These are phyloP conservation scores for Penicillium pancosmium DNA, from an alignment of 495 filamentous ascomycete genomes.

Conservation along the genomic window DNA sequence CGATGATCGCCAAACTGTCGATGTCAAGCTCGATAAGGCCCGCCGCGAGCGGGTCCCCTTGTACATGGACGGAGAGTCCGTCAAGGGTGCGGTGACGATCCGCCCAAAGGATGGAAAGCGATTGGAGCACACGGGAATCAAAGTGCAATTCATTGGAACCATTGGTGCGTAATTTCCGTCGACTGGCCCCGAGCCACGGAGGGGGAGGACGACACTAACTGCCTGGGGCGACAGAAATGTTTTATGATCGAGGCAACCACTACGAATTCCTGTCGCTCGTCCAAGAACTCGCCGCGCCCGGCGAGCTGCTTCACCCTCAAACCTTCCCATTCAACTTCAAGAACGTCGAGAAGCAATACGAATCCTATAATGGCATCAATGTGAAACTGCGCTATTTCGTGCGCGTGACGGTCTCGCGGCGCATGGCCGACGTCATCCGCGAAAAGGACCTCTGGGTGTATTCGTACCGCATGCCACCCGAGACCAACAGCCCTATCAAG, in stretches of 20 bases:
- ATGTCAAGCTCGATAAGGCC: conserved; percentile 98
- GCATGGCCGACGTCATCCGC: conserved; percentile 96
- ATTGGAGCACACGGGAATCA: conserved; percentile 97
- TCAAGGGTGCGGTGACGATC: conserved; percentile 92
- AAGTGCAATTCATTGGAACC: conserved; percentile 99
- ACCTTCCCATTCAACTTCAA: conserved; percentile 99
- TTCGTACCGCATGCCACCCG: conserved; percentile 95
- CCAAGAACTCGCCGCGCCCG: conserved; percentile 93
- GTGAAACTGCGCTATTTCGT: conserved; percentile 98
- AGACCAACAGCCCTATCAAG: conserved; percentile 98
- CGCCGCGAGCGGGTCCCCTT: conserved; percentile 93
- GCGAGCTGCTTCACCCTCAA: conserved; percentile 97
- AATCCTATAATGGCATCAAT: conserved; percentile 99
- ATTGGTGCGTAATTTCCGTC: conserved; percentile 65
- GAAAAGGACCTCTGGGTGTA: conserved; percentile 99
- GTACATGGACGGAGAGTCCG: conserved; percentile 97
- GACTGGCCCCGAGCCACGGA: neutral
- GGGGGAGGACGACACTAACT: neutral
- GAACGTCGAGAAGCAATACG: conserved; percentile 99
- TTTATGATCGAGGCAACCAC: conserved; percentile 98
- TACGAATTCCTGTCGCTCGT: conserved; percentile 97
- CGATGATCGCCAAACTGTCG: conserved; percentile 91
- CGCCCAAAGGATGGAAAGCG: conserved; percentile 98
- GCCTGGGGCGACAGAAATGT: conserved; percentile 74
- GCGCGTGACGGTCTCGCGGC: conserved; percentile 90